Conservation (phyloP, 1,139 yeast genomes). For the Magnusiomyces paraingens region DNA sequence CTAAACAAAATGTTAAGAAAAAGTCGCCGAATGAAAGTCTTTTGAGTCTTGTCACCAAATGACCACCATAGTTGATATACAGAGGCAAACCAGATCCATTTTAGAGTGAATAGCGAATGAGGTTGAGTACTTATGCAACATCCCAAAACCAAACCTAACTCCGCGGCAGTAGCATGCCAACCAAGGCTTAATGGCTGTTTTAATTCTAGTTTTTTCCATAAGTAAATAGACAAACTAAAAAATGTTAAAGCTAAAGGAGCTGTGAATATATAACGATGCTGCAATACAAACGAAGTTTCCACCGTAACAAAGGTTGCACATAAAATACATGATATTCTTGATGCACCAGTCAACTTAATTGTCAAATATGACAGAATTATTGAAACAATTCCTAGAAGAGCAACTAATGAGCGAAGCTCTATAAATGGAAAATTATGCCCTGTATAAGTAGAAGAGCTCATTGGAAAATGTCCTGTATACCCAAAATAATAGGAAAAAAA, state of each 20-base stretch:
- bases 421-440: conserved; percentile 36
- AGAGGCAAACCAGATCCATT: conserved; percentile 45
- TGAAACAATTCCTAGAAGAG: conserved; percentile 44
- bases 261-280: conserved; percentile 44
- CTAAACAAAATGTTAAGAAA: conserved; percentile 27
- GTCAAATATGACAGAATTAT: conserved; percentile 44
- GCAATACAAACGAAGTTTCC: conserved; percentile 51
- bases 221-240: conserved; percentile 39
- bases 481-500: conserved; percentile 39
- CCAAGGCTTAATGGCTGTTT: conserved; percentile 34
- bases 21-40: conserved; percentile 34
- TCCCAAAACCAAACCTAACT: conserved; percentile 50
- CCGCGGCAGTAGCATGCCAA: conserved; percentile 43
- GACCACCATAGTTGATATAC: conserved; percentile 47
- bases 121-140: conserved; percentile 46
- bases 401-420: conserved; percentile 49
- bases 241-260: conserved; percentile 48
- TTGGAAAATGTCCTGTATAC: conserved; percentile 40
- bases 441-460: conserved; percentile 32
- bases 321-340: conserved; percentile 39
- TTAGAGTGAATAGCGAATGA: conserved; percentile 47
- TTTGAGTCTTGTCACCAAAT: conserved; percentile 48
- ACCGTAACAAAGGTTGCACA: conserved; percentile 43
- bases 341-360: conserved; percentile 44
- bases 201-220: conserved; percentile 41